Evolutionary conservation across 345 rosid species (phyloP), one percentile per base, ranked within the genome.

Genomic region (Populus tremula): DNA sequence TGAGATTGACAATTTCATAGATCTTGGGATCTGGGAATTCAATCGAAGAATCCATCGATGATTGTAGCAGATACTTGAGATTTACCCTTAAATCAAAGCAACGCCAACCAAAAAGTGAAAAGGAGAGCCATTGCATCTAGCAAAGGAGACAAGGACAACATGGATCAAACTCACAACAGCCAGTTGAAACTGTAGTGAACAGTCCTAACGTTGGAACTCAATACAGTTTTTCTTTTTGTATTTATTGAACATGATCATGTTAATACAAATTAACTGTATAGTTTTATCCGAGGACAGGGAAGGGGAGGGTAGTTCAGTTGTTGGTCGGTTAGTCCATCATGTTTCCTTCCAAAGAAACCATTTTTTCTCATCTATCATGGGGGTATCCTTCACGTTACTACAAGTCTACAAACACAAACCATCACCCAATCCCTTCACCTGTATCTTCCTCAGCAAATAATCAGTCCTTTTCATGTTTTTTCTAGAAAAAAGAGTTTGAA

Each of bases 371-470:
- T 61, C 67, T 39, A 16, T n/a, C 49, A 41, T 39, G 23, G 68
- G 18, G 39, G 69, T 74, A 36, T 74, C 70, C 61, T 29, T 43
- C 61, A 63, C 61, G 69, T 65, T 74, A 62, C 21, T 18, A 25
- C 20, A 71, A 27, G 27, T 27, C 27, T 27, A 1, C 27, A 27
- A 29, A 45, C 53, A 72, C 39, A 20, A 49, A 17, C 59, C 23
- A 20, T 18, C 8, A 17, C 23, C 59, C 59, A 18, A 5, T 20
- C 13, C 45, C 33, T 20, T 13, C 62, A 61, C 20, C 25, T 31
- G 8, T 33, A 36, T 53, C 10, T 33, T 20, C 39, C 11, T 69
- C 25, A n/a, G 27, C 63, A 3, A n/a, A 59, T 59, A 27, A n/a
- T 8, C 2, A 9, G 13, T n/a, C 63, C 13, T 3, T 59, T 41